Evolutionary conservation across 768 basidiomycete genomes (phyloP).

Genomic region (Hygrophorus russula): DNA sequence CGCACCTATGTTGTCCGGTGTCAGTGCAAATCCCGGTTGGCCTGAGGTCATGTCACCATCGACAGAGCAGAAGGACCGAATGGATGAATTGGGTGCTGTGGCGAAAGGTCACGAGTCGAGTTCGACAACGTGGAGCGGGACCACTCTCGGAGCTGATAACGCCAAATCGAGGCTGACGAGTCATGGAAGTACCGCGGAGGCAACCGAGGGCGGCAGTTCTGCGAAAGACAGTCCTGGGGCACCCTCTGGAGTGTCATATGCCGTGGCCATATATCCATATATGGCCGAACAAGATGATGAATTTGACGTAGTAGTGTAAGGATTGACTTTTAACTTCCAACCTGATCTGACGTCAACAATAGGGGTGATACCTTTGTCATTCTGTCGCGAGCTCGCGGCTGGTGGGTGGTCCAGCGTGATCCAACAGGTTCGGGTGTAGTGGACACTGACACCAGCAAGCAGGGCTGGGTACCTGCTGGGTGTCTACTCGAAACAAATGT

Average conservation of each 20-base stretch:
- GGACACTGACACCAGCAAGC: constrained; percentile 65
- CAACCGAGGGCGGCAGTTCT: constrained; percentile 7
- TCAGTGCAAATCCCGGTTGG: constrained; percentile 66
- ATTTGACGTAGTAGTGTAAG: constrained; percentile 94
- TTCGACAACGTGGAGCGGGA: constrained; percentile 19
- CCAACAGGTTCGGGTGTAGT: constrained; percentile 73
- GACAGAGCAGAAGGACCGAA: constrained; percentile 26
- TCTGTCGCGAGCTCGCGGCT: constrained; percentile 87
- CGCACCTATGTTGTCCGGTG: constrained; percentile 41
- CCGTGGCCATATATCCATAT: constrained; percentile 97
- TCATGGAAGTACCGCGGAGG: not conserved
- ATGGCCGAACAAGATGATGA: constrained; percentile 98
- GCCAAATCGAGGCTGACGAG: not conserved
- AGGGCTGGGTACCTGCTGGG: constrained; percentile 97
- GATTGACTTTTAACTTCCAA: constrained; percentile 1
- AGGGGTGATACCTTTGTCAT: constrained; percentile 94
- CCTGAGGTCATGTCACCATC: constrained; percentile 62
- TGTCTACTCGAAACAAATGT: constrained; percentile 90
- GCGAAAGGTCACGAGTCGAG: constrained; percentile 17
- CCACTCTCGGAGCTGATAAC: not conserved
- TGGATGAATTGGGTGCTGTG: constrained; percentile 29
- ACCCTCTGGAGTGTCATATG: constrained; percentile 69
- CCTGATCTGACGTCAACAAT: not conserved
- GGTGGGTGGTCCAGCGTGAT: constrained; percentile 99
- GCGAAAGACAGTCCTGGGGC: constrained; percentile 32